Conservation (phyloP, 1,139 yeast species). For the Petasospora fabianii region DNA sequence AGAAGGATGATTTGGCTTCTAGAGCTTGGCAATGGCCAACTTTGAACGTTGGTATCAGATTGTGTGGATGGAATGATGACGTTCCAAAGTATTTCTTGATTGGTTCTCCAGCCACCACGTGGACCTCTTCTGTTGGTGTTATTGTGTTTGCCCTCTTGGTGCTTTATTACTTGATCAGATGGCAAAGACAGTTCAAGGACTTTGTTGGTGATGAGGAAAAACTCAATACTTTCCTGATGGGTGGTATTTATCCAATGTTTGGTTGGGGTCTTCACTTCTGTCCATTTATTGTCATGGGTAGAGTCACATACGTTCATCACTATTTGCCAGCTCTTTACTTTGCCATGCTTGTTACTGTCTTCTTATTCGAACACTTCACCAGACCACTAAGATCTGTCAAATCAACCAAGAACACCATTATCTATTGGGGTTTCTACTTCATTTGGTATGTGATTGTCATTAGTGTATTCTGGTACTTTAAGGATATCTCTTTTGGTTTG, state of each 20-base stretch:
- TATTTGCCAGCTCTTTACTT: slow-evolving; percentile 95
- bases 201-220: slow-evolving; percentile 42
- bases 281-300: slow-evolving; percentile 92
- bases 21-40: slow-evolving; percentile 99
- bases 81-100: slow-evolving; percentile 80
- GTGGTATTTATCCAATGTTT: slow-evolving; percentile 84
- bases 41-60: slow-evolving; percentile 83
- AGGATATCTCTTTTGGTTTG: slow-evolving; percentile 88
- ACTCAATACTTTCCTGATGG: slow-evolving; percentile 53
- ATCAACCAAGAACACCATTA: slow-evolving; percentile 28
- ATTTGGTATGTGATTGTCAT: slow-evolving; percentile 55
- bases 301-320: slow-evolving; percentile 97
- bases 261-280: slow-evolving; percentile 94
- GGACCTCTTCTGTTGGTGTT: slow-evolving; percentile 81
- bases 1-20: slow-evolving; percentile 88
- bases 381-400: slow-evolving; percentile 37
- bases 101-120: slow-evolving; percentile 92
- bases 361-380: slow-evolving; percentile 65
- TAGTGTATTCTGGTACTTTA: slow-evolving; percentile 67
- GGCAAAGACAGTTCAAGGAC: slow-evolving; percentile 89
- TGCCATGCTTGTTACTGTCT: slow-evolving; percentile 80
- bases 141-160: slow-evolving; percentile 56
- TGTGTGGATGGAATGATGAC: slow-evolving; percentile 91
- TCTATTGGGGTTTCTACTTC: slow-evolving; percentile 34
- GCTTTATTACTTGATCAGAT: slow-evolving; percentile 64